phyloP scores from a whole-genome alignment of 306 rosid genomes.

The Luffa acutangula region DNA sequence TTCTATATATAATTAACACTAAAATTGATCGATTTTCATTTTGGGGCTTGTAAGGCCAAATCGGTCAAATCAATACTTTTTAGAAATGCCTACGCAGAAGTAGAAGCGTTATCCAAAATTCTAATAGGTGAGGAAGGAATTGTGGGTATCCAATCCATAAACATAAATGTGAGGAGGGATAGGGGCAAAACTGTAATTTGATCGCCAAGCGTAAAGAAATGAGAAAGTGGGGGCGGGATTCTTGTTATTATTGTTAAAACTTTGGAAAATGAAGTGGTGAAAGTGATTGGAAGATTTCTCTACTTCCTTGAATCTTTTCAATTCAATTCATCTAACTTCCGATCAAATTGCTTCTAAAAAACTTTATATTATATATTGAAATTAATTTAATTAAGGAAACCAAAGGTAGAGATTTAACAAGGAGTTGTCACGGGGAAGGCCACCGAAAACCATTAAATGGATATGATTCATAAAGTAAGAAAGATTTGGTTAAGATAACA shows the following conservation, averaged over 20 bases:
- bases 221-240: background rate
- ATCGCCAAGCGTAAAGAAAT: background rate
- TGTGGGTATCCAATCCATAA: too few relatives aligned
- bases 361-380: background rate
- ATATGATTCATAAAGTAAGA: slow-evolving; percentile 4
- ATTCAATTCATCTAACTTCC: background rate
- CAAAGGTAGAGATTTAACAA: background rate
- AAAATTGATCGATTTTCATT: too few relatives aligned
- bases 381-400: too few relatives aligned
- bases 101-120: background rate
- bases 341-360: too few relatives aligned
- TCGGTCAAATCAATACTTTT: background rate
- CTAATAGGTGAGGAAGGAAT: background rate
- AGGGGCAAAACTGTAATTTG: background rate
- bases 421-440: background rate
- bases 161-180: too few relatives aligned
- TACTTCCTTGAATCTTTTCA: background rate
- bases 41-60: too few relatives aligned
- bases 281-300: background rate
- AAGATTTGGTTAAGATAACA: background rate
- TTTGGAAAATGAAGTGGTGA: background rate
- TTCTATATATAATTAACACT: too few relatives aligned
- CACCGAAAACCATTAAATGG: background rate
- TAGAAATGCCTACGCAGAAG: background rate
- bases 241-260: background rate